Base-by-base conservation (phyloP, 2,329 filamentous ascomycete genomes). In the Emergomyces pasteurianus region DNA sequence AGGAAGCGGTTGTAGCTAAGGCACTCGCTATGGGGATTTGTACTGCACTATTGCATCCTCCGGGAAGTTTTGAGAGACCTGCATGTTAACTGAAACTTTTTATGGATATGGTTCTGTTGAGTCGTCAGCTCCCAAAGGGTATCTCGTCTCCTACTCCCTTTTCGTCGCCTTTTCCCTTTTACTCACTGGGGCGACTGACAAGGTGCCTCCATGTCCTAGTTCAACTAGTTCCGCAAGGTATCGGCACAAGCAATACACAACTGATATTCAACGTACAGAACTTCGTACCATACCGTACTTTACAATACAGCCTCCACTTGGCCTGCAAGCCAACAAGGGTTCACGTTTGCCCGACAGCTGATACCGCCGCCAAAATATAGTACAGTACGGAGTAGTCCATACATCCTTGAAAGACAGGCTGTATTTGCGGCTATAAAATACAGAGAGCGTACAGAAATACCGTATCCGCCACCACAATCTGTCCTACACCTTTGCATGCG, bases 401-500 rank as follows among this genome's bases (percentile, higher is more conserved):
- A n/a, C n/a, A n/a, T n/a, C n/a, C n/a, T n/a, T n/a, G n/a, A n/a
- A n/a, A 3, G 43, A 16, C 49, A 34, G 23, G 31, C 34, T 23
- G 57, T 50, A 63, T n/a, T 21, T 23, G 31, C 8, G 47, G 7
- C 40, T 42, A 9, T 42, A 38, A 40, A 28, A 38, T 52, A 31
- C 38, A 36, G 47, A 58, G 36, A 8, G 43, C 34, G 10, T 38
- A 38, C 42, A 42, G 21, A 34, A 18, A 53, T 31, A 58, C 57
- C 36, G 58, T 42, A 49, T 49, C 47, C 59, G 58, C 49, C 59
- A 57, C 49, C 47, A 26, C 52, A 26, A 58, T 42, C 36, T 52
- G 23, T 59, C 52, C 59, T 54, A 40, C 58, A 53, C 31, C 3
- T 9, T 16, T 50, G 55, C 62, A 62, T 64, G 63, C 63, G 61